These are phyloP conservation scores for Rhododendron ovatum DNA, from an alignment of 148 eudicot genomes.

Conservation along the genomic window DNA sequence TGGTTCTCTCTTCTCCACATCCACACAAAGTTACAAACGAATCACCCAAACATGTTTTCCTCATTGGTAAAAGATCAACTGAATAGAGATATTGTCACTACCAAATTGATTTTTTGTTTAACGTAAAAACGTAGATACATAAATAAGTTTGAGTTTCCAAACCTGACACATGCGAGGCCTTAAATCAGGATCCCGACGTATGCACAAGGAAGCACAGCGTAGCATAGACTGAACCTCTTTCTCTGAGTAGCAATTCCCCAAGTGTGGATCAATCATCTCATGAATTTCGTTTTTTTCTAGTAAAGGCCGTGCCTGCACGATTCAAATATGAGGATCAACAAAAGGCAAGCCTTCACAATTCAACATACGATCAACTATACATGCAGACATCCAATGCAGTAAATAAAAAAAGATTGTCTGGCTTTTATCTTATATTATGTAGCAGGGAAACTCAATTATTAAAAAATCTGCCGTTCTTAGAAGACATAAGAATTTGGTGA, in stretches of 20 bases:
- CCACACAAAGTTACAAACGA: background rate
- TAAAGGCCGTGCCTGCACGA: constrained; percentile 75
- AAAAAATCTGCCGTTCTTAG: background rate
- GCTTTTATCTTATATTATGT: background rate
- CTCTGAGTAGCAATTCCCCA: constrained; percentile 44
- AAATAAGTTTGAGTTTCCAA: constrained; percentile 12
- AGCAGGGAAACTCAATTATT: background rate
- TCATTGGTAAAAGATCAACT: background rate
- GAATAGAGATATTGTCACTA: background rate
- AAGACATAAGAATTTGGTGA: background rate
- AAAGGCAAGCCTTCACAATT: background rate
- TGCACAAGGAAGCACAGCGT: constrained; percentile 79
- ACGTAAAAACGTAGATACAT: background rate
- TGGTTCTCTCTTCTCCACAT: background rate
- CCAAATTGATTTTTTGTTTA: background rate
- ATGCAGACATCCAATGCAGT: background rate
- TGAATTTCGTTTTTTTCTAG: constrained; percentile 43
- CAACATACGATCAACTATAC: background rate
- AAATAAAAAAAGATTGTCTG: background rate
- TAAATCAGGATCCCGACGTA: constrained; percentile 58
- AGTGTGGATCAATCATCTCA: constrained; percentile 62
- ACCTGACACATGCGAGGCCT: constrained; percentile 99
- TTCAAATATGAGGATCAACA: constrained; percentile 2
- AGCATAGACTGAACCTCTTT: constrained; percentile 63
- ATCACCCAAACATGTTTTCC: background rate